These are phyloP conservation scores for Stephania yunnanensis DNA, from an alignment of 164 flowering plant species.

Conservation along the genomic window DNA sequence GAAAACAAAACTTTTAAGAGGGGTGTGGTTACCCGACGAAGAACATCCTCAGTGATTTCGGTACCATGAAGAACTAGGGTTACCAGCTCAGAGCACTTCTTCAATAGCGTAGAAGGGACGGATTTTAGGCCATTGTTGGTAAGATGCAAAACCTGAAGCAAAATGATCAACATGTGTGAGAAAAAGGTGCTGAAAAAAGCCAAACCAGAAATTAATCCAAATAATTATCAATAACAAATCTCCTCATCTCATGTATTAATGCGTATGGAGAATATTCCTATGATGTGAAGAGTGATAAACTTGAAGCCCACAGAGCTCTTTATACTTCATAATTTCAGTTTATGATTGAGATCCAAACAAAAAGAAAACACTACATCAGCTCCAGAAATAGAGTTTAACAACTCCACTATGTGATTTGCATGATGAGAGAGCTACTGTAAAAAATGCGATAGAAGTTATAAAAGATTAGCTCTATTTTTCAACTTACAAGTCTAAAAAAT, in stretches of 20 bases:
- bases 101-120: slow-evolving; percentile 60
- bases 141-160: slow-evolving; percentile 58
- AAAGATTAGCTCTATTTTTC: not conserved
- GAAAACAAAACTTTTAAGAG: not conserved
- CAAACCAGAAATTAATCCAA: not conserved
- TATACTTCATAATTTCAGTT: not conserved
- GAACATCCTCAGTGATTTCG: slow-evolving; percentile 71
- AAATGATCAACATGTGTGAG: not conserved
- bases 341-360: not conserved
- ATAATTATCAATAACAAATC: not conserved
- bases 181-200: not conserved
- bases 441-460: not conserved
- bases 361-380: not conserved
- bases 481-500: too few relatives aligned
- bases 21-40: slow-evolving; percentile 55
- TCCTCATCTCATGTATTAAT: too few relatives aligned
- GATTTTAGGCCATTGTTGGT: slow-evolving; percentile 66
- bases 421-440: not conserved
- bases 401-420: not conserved
- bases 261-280: not conserved
- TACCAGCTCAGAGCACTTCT: slow-evolving; percentile 53
- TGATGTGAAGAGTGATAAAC: not conserved
- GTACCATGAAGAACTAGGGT: slow-evolving; percentile 86
- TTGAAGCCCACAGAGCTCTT: not conserved
- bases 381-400: not conserved